A percentile compares a stretch with the other conserved stretches of the same genome.
Evolutionary conservation across 2,329 filamentous ascomycete genomes (phyloP).

Genomic region (Aureobasidium pullulans): DNA sequence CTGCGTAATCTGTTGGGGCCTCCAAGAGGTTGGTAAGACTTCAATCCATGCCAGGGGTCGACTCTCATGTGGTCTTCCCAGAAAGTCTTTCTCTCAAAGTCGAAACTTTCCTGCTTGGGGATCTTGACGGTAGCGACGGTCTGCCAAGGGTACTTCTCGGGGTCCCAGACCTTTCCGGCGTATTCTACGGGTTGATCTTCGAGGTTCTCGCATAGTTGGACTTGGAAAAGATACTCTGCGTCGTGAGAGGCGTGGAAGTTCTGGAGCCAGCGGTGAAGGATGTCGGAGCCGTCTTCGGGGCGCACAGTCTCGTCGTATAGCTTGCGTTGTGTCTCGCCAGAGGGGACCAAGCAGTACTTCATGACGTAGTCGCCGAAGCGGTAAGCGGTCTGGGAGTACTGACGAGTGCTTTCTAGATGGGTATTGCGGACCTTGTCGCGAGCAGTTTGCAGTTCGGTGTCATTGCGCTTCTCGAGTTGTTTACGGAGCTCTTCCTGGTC

Average conservation of each 20-base stretch:
- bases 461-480: constrained; percentile 32
- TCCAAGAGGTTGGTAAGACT: constrained; percentile 35
- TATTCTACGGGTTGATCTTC: constrained; percentile 41
- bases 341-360: constrained; percentile 42
- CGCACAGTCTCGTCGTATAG: constrained; percentile 34
- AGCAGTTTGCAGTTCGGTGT: constrained; percentile 34
- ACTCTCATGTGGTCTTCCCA: constrained; percentile 39
- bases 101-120: constrained; percentile 36
- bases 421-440: constrained; percentile 34
- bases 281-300: constrained; percentile 29
- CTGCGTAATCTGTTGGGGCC: constrained; percentile 33
- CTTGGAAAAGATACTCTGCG: constrained; percentile 39
- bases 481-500: constrained; percentile 35
- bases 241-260: constrained; percentile 34
- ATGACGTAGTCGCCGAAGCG: constrained; percentile 42
- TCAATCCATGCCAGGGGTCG: constrained; percentile 37
- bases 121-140: constrained; percentile 36
- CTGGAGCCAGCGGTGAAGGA: constrained; percentile 34
- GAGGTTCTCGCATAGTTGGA: constrained; percentile 41
- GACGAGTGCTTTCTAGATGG: constrained; percentile 31
- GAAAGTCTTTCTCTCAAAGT: constrained; percentile 33
- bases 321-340: constrained; percentile 33
- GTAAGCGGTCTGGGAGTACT: constrained; percentile 43
- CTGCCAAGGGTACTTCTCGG: constrained; percentile 41
- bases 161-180: constrained; percentile 38